Evolutionary conservation across 2,329 filamentous ascomycete species (phyloP).

Genomic region (Alternaria arborescens): DNA sequence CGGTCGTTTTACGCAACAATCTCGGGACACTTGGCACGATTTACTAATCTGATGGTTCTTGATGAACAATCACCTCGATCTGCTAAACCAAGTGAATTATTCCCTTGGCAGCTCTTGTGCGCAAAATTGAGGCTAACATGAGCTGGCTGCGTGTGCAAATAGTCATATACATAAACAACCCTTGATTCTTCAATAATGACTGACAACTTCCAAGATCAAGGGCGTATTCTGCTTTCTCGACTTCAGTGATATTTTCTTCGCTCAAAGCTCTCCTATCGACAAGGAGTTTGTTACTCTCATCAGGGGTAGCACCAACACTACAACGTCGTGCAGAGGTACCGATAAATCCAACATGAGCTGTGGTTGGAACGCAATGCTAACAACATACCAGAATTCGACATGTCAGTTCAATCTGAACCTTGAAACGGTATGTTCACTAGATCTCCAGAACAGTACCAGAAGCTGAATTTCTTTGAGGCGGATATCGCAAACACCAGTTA

Average conservation of each 20-base stretch:
- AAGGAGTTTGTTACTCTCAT: not conserved
- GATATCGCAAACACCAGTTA: not conserved
- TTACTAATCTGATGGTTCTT: too few relatives aligned
- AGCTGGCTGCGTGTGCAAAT: not conserved
- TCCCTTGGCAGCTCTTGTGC: too few relatives aligned
- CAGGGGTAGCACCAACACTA: not conserved
- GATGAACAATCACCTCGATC: too few relatives aligned
- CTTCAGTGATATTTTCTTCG: accelerated
- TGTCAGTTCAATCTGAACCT: not conserved
- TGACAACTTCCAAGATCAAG: too few relatives aligned
- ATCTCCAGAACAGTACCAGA: not conserved
- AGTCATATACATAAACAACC: too few relatives aligned
- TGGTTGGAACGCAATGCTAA: not conserved
- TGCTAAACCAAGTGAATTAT: too few relatives aligned
- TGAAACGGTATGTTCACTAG: not conserved
- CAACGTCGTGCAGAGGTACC: not conserved
- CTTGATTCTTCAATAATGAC: accelerated
- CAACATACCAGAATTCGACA: not conserved
- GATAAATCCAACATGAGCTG: too few relatives aligned
- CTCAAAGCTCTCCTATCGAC: not conserved
- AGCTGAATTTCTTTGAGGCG: not conserved
- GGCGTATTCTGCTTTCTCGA: not conserved
- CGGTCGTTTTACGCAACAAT: too few relatives aligned
- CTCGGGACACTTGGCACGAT: too few relatives aligned
- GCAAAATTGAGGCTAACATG: not conserved